phyloP scores from a whole-genome alignment of 192 early-diverging fungal genomes.

The Entomortierella parvispora region DNA sequence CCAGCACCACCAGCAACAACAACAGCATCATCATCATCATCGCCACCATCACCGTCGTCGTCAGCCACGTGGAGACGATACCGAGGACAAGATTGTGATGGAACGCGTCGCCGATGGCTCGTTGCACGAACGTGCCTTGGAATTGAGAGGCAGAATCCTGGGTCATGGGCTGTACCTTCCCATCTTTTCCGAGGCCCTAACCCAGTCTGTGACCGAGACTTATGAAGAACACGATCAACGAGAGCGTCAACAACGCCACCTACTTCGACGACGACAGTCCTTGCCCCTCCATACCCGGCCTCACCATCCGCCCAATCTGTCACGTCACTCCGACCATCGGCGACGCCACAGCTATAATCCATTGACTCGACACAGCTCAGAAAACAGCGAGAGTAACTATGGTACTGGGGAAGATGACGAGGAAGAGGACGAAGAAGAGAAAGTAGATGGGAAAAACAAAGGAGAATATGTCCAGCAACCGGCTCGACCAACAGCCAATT shows the following conservation, averaged over 20 bases:
- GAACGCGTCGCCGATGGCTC: constrained; percentile 13
- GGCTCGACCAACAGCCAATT: too few relatives aligned
- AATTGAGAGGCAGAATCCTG: constrained; percentile 20
- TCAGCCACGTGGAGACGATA: not conserved
- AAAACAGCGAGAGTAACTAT: too few relatives aligned
- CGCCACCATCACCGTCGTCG: not conserved
- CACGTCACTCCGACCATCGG: not conserved
- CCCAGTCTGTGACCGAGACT: constrained; percentile 18
- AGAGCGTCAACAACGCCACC: constrained; percentile 17
- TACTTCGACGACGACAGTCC: not conserved
- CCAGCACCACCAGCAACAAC: not conserved
- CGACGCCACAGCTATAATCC: not conserved
- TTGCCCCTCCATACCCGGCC: not conserved
- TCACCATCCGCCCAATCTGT: not conserved
- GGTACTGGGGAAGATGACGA: too few relatives aligned
- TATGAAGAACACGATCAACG: constrained; percentile 41
- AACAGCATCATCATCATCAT: not conserved
- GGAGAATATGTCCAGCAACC: too few relatives aligned
- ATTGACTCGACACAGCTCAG: too few relatives aligned
- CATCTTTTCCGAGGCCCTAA: constrained; percentile 37
- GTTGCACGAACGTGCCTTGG: constrained; percentile 26
- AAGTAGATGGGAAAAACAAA: too few relatives aligned
- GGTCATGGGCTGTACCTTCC: constrained; percentile 32
- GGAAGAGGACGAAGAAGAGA: too few relatives aligned
- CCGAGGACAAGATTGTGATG: constrained; percentile 35